Evolutionary conservation across 352 stramenopile genomes (phyloP), one percentile per base, ranked within the genome.

Genomic region (Pythium sp.): DNA sequence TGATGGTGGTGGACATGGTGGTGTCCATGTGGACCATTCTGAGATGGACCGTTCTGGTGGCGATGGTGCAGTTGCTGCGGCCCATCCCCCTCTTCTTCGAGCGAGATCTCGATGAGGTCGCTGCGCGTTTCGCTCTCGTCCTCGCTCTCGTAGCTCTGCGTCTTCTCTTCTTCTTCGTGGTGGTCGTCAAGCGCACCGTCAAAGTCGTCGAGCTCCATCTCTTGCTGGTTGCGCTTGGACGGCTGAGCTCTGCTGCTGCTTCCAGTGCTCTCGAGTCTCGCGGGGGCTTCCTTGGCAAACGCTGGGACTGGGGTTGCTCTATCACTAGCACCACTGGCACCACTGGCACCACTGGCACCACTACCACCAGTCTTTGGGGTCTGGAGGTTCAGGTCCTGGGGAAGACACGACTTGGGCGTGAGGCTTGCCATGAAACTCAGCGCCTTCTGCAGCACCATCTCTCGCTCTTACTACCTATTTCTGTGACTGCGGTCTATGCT

Each of bases 71-170:
- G 58, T 7, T 43, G 38, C n/a, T 65, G 22, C 24, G 26, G 14
- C 68, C 72, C 9, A 56, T 65, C 58, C 14, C 70, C 20, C 0
- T 49, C 41, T n/a, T 49, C 41, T 49, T 47, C 67, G 15, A 91
- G 72, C 22, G 83, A 91, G 54, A 91, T 90, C 69, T 91, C 83
- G 49, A 81, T 89, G n/a, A 91, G 64, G 3, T 81, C 77, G 0
- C 70, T 56, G n/a, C 32, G 53, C 20, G 11, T 41, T 34, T 56
- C 51, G 14, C 62, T 32, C 62, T 79, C 64, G 59, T 76, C 60
- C 22, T 74, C 59, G 41, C 61, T 67, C 28, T 80, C 54, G 26
- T 69, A 58, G 32, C 46, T 58, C 32, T 59, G 47, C 18, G 71
- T 73, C 24, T 66, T 65, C 62, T 70, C 55, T 24, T 73, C 68